Evolutionary conservation across 768 basidiomycete species (phyloP).

Genomic region (Boletales sp.): DNA sequence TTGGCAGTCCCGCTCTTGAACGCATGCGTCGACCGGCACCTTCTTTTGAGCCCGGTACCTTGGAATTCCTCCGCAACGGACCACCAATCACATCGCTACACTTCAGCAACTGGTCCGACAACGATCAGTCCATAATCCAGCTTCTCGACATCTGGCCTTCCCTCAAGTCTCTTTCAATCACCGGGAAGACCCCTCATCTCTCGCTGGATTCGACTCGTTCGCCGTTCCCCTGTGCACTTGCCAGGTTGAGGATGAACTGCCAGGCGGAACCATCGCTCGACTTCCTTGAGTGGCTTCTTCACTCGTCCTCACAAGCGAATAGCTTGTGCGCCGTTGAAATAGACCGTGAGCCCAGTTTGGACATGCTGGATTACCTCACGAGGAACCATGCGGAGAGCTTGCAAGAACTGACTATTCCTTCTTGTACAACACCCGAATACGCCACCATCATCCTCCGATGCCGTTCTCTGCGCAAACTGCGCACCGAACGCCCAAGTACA

Average conservation of each 20-base stretch:
- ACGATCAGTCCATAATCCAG: constrained; percentile 51
- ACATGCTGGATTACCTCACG: constrained; percentile 54
- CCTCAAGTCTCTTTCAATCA: constrained; percentile 52
- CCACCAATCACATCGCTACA: constrained; percentile 50
- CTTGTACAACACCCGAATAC: constrained; percentile 47
- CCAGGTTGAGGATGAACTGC: constrained; percentile 60
- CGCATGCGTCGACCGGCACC: constrained; percentile 51
- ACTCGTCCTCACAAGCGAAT: constrained; percentile 44
- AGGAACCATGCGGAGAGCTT: constrained; percentile 47
- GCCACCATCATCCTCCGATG: constrained; percentile 46
- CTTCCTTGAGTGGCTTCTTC: constrained; percentile 68
- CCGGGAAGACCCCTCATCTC: constrained; percentile 54
- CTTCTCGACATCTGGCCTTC: constrained; percentile 63
- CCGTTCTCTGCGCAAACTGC: constrained; percentile 47
- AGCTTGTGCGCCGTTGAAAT: constrained; percentile 52
- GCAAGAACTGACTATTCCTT: constrained; percentile 55
- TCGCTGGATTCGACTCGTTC: constrained; percentile 35
- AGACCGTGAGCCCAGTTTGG: constrained; percentile 54
- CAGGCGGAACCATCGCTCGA: constrained; percentile 59
- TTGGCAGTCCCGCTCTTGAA: constrained; percentile 43
- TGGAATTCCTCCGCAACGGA: constrained; percentile 51
- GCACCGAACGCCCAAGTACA: constrained; percentile 52
- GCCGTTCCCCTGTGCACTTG: constrained; percentile 45
- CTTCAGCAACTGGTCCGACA: constrained; percentile 72
- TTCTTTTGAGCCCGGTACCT: constrained; percentile 49